A percentile compares a stretch with the other conserved stretches of the same genome.
phyloP scores from a whole-genome alignment of 2,329 filamentous ascomycete species.

The Fusarium subglutinans region DNA sequence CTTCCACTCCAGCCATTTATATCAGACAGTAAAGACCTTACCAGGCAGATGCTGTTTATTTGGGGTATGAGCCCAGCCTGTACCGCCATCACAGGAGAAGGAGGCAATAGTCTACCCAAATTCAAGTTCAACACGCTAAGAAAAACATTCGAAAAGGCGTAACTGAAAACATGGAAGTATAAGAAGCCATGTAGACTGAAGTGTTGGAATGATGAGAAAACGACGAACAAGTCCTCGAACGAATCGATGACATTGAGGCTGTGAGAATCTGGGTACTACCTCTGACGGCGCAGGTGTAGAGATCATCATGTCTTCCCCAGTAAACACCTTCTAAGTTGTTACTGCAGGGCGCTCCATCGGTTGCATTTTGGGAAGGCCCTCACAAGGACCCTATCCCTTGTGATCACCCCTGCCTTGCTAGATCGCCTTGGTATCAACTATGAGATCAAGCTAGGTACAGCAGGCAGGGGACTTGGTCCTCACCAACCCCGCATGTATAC shows the following conservation, averaged over 20 bases:
- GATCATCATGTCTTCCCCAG: neutral
- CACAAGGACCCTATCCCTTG: no score
- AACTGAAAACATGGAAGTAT: neutral
- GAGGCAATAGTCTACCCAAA: neutral
- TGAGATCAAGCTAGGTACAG: no score
- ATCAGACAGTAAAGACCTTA: neutral
- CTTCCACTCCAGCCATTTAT: neutral
- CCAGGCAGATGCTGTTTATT: neutral
- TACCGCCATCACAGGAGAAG: neutral
- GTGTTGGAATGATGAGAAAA: neutral
- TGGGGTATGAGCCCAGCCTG: neutral
- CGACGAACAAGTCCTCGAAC: neutral
- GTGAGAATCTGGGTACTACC: neutral
- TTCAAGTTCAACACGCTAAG: neutral
- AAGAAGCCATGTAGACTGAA: neutral
- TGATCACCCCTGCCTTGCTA: no score
- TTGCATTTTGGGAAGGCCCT: neutral
- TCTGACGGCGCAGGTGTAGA: neutral
- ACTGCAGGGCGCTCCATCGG: no score
- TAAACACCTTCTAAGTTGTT: neutral
- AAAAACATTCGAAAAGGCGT: neutral
- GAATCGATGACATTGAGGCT: neutral
- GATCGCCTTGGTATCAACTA: no score
- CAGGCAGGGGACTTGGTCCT: no score
- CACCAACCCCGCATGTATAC: no score